A percentile compares a stretch with the other conserved stretches of the same genome.
Evolutionary conservation across 805 yeast species (phyloP).

Genomic region (Yarrowia sp.): DNA sequence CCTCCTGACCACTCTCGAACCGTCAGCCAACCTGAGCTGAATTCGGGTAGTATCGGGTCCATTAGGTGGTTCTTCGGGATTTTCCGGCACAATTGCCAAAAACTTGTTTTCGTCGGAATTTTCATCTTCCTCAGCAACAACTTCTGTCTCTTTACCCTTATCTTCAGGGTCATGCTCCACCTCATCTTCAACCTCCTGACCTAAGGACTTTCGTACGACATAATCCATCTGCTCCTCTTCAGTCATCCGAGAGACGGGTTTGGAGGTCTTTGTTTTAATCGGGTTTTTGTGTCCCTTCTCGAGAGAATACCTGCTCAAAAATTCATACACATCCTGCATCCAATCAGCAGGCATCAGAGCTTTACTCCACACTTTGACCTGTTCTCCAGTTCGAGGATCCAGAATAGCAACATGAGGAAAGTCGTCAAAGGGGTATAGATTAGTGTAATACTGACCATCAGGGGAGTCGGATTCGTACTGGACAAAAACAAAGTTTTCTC

Average conservation of each 20-base stretch:
- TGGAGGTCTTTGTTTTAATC: slow-evolving; percentile 38
- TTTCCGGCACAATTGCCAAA: slow-evolving; percentile 49
- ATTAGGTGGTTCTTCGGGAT: slow-evolving; percentile 62
- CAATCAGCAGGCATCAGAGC: slow-evolving; percentile 62
- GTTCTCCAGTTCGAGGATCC: slow-evolving; percentile 95
- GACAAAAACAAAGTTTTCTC: slow-evolving; percentile 70
- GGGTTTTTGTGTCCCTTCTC: slow-evolving; percentile 67
- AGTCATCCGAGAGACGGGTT: slow-evolving; percentile 64
- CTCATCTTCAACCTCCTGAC: slow-evolving; percentile 32
- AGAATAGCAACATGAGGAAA: slow-evolving; percentile 88
- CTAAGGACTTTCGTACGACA: slow-evolving; percentile 68
- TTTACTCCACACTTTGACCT: slow-evolving; percentile 67
- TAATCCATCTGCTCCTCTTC: slow-evolving; percentile 82
- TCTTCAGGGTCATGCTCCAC: slow-evolving; percentile 29
- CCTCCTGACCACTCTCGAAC: slow-evolving; percentile 74
- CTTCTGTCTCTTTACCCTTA: slow-evolving; percentile 32
- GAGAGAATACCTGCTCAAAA: slow-evolving; percentile 62
- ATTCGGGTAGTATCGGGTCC: slow-evolving; percentile 66
- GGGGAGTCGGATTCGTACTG: slow-evolving; percentile 81
- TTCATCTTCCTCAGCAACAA: slow-evolving; percentile 32
- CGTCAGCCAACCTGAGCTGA: slow-evolving; percentile 85
- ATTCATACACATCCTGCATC: slow-evolving; percentile 66
- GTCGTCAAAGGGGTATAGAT: slow-evolving; percentile 67
- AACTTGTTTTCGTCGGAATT: slow-evolving; percentile 47
- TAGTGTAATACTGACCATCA: slow-evolving; percentile 66